A percentile compares a stretch with the other conserved stretches of the same genome.
phyloP scores from a whole-genome alignment of 2,329 filamentous ascomycete genomes.

The Cordyceps javanica region DNA sequence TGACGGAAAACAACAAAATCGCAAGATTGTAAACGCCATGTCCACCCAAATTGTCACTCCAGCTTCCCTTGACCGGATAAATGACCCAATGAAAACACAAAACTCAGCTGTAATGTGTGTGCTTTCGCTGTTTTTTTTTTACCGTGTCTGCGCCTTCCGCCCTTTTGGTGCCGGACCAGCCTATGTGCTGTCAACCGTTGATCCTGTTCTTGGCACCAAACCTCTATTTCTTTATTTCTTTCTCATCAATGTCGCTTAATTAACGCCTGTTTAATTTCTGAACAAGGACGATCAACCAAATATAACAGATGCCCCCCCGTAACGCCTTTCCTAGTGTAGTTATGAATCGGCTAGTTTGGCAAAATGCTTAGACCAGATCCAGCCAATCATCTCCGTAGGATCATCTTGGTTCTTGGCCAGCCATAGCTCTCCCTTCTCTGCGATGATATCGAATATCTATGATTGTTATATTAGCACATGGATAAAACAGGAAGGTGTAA shows the following conservation, averaged over 20 bases:
- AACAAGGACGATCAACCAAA: background rate
- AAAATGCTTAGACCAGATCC: conserved; percentile 99
- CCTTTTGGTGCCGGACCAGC: conserved; percentile 4
- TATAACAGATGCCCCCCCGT: background rate
- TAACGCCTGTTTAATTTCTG: background rate
- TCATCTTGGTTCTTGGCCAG: conserved; percentile 97
- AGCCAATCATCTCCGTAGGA: conserved; percentile 68
- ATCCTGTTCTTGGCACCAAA: background rate
- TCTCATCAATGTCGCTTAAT: background rate
- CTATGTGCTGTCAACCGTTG: conserved; percentile 4
- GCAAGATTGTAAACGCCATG: conserved; percentile 12
- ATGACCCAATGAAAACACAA: background rate
- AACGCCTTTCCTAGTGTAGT: background rate
- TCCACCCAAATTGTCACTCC: background rate
- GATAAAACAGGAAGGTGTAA: background rate
- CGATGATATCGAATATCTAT: conserved; percentile 83
- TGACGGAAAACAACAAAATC: background rate
- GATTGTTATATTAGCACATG: background rate
- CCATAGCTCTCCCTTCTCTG: conserved; percentile 96
- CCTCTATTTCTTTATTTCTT: background rate
- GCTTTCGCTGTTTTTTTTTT: background rate
- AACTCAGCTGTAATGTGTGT: background rate
- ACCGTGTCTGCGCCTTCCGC: background rate
- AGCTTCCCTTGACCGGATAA: background rate
- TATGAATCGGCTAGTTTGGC: conserved; percentile 55